Conservation (phyloP, 2,329 filamentous ascomycete genomes). For the Berkeleyomyces basicola region DNA sequence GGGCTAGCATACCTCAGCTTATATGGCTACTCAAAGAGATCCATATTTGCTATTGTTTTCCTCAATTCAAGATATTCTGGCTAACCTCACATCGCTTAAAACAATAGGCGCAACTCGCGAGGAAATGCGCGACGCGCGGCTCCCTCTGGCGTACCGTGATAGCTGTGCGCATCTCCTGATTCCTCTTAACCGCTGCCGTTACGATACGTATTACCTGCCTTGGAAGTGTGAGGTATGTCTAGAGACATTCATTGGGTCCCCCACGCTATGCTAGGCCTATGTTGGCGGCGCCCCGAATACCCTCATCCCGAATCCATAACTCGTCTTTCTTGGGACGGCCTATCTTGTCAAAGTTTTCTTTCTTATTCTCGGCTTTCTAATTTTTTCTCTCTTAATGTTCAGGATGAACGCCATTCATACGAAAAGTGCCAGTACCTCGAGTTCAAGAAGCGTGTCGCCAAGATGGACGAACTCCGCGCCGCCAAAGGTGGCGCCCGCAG, state of each 20-base stretch:
- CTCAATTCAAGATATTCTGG: neutral
- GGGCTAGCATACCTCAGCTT: neutral
- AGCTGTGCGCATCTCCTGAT: constrained; percentile 90
- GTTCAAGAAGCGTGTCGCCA: constrained; percentile 95
- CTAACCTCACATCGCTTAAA: neutral
- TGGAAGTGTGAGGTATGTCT: constrained; percentile 89
- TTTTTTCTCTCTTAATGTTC: neutral
- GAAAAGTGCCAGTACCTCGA: constrained; percentile 99
- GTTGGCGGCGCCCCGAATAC: too few species aligned
- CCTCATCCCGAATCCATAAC: neutral
- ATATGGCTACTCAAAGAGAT: neutral
- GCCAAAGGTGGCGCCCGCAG: constrained; percentile 71
- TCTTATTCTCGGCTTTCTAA: neutral
- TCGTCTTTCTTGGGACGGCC: neutral
- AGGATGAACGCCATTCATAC: constrained; percentile 95
- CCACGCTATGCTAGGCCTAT: neutral
- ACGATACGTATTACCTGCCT: constrained; percentile 80
- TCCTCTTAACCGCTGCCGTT: constrained; percentile 86
- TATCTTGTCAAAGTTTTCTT: neutral
- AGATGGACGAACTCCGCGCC: constrained; percentile 92
- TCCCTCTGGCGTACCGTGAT: constrained; percentile 85
- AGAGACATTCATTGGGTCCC: too few species aligned
- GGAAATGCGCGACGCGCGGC: constrained; percentile 81
- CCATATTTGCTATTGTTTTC: neutral
- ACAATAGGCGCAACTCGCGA: constrained; percentile 58